Evolutionary conservation across 176 grass and related monocot genomes (phyloP).

Genomic region (Ampelocalamus luodianensis): DNA sequence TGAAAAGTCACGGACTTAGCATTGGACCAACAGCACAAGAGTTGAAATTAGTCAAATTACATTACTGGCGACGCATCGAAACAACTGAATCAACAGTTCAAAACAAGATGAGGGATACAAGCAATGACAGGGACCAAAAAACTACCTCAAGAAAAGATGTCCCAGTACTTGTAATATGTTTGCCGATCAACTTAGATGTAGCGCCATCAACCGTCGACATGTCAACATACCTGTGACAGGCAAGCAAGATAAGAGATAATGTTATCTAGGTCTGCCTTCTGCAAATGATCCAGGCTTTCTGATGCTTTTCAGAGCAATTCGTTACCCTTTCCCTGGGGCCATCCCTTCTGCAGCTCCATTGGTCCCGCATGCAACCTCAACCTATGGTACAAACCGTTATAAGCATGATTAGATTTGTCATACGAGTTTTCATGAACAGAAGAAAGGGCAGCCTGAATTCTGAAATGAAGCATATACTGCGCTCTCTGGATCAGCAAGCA

Average conservation of each 20-base stretch:
- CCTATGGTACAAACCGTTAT: slow-evolving; percentile 48
- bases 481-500: slow-evolving; percentile 84
- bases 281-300: slow-evolving; percentile 37
- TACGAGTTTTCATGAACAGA: slow-evolving; percentile 32
- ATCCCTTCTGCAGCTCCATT: slow-evolving; percentile 71
- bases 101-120: not conserved
- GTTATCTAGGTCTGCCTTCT: slow-evolving; percentile 31
- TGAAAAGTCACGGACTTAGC: slow-evolving; percentile 47
- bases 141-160: slow-evolving; percentile 88
- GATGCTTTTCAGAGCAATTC: slow-evolving; percentile 29
- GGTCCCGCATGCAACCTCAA: slow-evolving; percentile 69
- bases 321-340: slow-evolving; percentile 81
- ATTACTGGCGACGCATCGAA: slow-evolving; percentile 14
- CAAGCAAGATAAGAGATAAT: slow-evolving; percentile 41
- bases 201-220: slow-evolving; percentile 73
- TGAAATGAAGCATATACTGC: slow-evolving; percentile 50
- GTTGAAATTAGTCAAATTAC: slow-evolving; percentile 13
- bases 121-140: slow-evolving; percentile 43
- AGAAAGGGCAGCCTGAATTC: not conserved
- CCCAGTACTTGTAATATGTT: slow-evolving; percentile 63
- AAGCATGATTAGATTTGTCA: slow-evolving; percentile 39
- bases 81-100: slow-evolving; percentile 29
- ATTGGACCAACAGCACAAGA: slow-evolving; percentile 24
- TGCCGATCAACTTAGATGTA: slow-evolving; percentile 70
- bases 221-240: slow-evolving; percentile 69